Conservation (phyloP, 106 monocot species). For the Phalaenopsis equestris region DNA sequence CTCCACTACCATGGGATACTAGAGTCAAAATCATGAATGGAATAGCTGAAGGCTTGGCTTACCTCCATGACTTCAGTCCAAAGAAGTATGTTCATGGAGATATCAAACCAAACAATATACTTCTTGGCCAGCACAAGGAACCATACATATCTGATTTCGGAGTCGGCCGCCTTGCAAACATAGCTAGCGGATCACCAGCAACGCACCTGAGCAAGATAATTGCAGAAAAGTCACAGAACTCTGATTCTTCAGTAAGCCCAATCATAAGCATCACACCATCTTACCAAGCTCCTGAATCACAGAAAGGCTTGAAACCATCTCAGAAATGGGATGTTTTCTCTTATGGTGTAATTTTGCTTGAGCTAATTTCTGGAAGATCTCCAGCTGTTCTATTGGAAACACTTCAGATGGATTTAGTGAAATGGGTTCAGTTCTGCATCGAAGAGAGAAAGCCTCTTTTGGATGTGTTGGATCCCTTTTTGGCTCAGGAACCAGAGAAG, state of each 20-base stretch:
- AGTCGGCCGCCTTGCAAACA: conserved; percentile 38
- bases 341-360: conserved; percentile 61
- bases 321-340: conserved; percentile 89
- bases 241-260: conserved; percentile 41
- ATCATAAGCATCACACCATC: conserved; percentile 16
- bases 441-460: conserved; percentile 55
- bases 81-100: conserved; percentile 24
- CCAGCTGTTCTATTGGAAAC: conserved; percentile 43
- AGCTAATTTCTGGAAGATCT: conserved; percentile 68
- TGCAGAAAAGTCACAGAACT: conserved; percentile 31
- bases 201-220: conserved; percentile 17
- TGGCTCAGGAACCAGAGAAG: conserved; percentile 32
- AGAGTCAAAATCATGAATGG: conserved; percentile 31
- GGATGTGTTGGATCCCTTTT: conserved; percentile 44
- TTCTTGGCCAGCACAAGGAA: conserved; percentile 31
- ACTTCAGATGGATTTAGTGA: conserved; percentile 41
- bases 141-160: conserved; percentile 48
- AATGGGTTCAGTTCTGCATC: conserved; percentile 63
- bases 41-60: conserved; percentile 32
- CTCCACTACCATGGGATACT: conserved; percentile 22
- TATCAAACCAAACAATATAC: conserved; percentile 32
- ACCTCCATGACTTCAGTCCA: conserved; percentile 36
- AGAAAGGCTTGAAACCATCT: conserved; percentile 52
- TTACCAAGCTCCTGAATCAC: conserved; percentile 74
- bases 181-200: conserved; percentile 44